A percentile compares a stretch with the other conserved stretches of the same genome.
These are phyloP conservation scores for Zygosaccharomyces lentus DNA, from an alignment of 805 yeast species.

Conservation along the genomic window DNA sequence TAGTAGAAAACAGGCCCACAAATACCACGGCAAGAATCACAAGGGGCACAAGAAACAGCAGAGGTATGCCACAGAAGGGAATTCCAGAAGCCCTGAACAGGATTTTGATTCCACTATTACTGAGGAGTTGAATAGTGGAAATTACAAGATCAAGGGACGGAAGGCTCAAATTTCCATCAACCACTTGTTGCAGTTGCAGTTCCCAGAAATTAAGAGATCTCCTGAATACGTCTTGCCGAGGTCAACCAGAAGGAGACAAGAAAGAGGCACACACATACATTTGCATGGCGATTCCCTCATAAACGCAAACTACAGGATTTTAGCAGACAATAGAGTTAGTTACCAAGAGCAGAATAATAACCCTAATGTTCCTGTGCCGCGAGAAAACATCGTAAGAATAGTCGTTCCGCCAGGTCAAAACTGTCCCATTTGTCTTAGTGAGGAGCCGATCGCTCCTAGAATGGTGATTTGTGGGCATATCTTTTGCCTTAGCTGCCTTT, in stretches of 20 bases:
- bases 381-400: conserved; percentile 60
- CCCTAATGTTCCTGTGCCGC: conserved; percentile 70
- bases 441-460: conserved; percentile 83
- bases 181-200: conserved; percentile 58
- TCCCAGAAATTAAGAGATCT: conserved; percentile 39
- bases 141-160: conserved; percentile 35
- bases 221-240: conserved; percentile 10
- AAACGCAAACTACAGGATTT: conserved; percentile 79
- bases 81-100: background rate
- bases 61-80: conserved; percentile 2
- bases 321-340: conserved; percentile 61
- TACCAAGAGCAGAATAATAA: conserved; percentile 58
- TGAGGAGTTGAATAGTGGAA: conserved; percentile 34
- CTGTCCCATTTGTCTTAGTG: conserved; percentile 89
- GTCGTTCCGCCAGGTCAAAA: conserved; percentile 69
- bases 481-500: conserved; percentile 76
- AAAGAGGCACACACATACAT: conserved; percentile 39
- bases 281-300: conserved; percentile 64
- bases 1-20: conserved; percentile 8
- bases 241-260: conserved; percentile 20
- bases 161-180: conserved; percentile 52
- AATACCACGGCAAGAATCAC: conserved; percentile 11
- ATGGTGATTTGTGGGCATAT: conserved; percentile 96
- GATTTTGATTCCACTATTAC: conserved; percentile 34
- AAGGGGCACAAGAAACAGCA: conserved; percentile 13